These are phyloP conservation scores for Lactarius indigo DNA, from an alignment of 768 basidiomycete species.

Conservation along the genomic window DNA sequence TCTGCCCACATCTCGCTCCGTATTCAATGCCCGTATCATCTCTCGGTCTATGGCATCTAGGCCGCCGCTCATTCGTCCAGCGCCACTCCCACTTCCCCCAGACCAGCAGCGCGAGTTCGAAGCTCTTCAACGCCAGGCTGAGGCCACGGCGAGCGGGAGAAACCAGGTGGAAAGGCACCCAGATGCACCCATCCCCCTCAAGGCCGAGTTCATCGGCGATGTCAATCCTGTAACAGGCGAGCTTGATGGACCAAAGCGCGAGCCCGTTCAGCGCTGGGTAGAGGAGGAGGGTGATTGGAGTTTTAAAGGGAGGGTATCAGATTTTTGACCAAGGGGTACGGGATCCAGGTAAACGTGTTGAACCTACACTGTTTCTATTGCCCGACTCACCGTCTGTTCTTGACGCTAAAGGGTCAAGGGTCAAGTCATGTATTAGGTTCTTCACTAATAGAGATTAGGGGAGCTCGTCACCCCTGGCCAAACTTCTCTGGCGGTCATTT, in stretches of 20 bases:
- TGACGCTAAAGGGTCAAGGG: background rate
- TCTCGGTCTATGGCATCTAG: slow-evolving; percentile 30
- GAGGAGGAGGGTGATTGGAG: slow-evolving; percentile 77
- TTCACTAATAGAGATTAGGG: background rate
- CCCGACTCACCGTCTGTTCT: background rate
- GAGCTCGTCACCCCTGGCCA: background rate
- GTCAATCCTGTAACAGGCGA: slow-evolving; percentile 82
- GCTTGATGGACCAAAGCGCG: slow-evolving; percentile 80
- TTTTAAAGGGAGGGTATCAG: slow-evolving; percentile 83
- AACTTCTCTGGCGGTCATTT: background rate
- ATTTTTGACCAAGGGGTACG: slow-evolving; percentile 50
- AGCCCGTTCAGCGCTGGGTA: slow-evolving; percentile 66
- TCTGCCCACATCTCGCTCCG: background rate
- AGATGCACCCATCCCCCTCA: slow-evolving; percentile 56
- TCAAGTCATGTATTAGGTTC: background rate
- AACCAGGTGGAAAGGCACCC: slow-evolving; percentile 55
- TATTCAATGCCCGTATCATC: slow-evolving; percentile 1
- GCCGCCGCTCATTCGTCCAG: slow-evolving; percentile 48
- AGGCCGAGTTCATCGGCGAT: slow-evolving; percentile 76
- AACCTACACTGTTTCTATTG: background rate
- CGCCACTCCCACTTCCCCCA: slow-evolving; percentile 71
- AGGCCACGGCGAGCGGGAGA: slow-evolving; percentile 33
- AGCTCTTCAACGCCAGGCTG: slow-evolving; percentile 65
- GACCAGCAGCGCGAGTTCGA: slow-evolving; percentile 85
- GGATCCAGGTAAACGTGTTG: background rate